Percentiles rank a stretch among this genome's conserved stretches.
These are phyloP conservation scores for Yamadazyma sp. DNA, from an alignment of 1,139 yeast genomes.

Conservation along the genomic window DNA sequence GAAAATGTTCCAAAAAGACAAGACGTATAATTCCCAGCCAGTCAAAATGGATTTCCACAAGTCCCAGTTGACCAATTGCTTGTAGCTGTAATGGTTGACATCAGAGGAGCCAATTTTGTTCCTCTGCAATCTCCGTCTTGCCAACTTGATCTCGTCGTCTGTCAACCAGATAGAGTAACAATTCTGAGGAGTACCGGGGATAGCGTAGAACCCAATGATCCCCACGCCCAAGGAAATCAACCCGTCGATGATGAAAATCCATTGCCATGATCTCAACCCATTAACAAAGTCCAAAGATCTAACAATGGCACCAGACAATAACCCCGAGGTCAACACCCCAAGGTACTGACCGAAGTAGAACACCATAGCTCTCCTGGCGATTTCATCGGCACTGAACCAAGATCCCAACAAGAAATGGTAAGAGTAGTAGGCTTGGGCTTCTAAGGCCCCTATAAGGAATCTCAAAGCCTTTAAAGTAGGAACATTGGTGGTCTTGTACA, in stretches of 20 bases:
- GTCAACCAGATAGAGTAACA: constrained; percentile 56
- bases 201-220: constrained; percentile 55
- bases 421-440: constrained; percentile 60
- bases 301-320: constrained; percentile 61
- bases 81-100: constrained; percentile 24
- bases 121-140: constrained; percentile 53
- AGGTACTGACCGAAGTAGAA: constrained; percentile 61
- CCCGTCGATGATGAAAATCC: constrained; percentile 73
- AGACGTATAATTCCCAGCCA: constrained; percentile 57
- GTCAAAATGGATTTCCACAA: constrained; percentile 51
- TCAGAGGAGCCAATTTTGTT: constrained; percentile 39
- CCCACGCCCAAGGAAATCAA: constrained; percentile 61
- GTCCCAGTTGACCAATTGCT: constrained; percentile 30
- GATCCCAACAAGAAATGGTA: constrained; percentile 62
- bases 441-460: constrained; percentile 62
- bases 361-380: constrained; percentile 59
- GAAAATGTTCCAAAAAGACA: constrained; percentile 54
- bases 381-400: constrained; percentile 59
- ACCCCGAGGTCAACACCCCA: constrained; percentile 64
- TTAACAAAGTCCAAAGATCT: constrained; percentile 43
- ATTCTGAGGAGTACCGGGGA: constrained; percentile 71
- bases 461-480: constrained; percentile 56
- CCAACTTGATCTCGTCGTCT: constrained; percentile 65
- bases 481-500: constrained; percentile 47
- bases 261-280: constrained; percentile 67